These are phyloP conservation scores for Linnemannia exigua DNA, from an alignment of 192 early-diverging fungal species.

Conservation along the genomic window DNA sequence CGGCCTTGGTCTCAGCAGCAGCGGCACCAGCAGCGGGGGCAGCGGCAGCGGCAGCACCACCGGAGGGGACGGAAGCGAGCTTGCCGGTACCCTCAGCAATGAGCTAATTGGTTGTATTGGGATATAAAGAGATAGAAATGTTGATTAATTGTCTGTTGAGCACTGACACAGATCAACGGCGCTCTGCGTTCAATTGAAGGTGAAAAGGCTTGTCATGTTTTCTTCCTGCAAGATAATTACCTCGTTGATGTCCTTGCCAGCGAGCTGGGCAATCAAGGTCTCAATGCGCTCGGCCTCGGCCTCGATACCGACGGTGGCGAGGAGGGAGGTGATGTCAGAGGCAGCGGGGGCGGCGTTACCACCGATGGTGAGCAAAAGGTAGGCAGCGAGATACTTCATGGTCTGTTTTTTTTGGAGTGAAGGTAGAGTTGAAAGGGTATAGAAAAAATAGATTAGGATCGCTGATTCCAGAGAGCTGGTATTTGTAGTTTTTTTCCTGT, in stretches of 20 bases:
- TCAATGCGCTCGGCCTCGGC: conserved; percentile 85
- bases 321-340: conserved; percentile 85
- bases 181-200: no score
- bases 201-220: neutral
- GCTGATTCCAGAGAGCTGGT: neutral
- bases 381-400: conserved; percentile 99
- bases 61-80: conserved; percentile 95
- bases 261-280: conserved; percentile 84
- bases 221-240: conserved; percentile 50
- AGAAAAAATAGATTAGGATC: conserved; percentile 6
- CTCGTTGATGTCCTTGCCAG: conserved; percentile 92
- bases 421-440: neutral
- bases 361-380: conserved; percentile 93
- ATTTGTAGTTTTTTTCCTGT: neutral
- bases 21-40: conserved; percentile 72
- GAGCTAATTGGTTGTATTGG: conserved; percentile 63
- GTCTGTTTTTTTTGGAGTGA: conserved; percentile 14
- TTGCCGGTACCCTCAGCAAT: conserved; percentile 94
- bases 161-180: neutral
- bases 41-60: conserved; percentile 78
- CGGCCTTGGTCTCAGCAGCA: conserved; percentile 58
- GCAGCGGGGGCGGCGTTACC: conserved; percentile 85
- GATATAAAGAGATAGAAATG: conserved; percentile 14
- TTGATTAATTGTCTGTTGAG: neutral
- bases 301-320: conserved; percentile 93